Percentiles rank a stretch among this genome's conserved stretches.
Conservation (phyloP, 2,329 filamentous ascomycete species). For the Ceratocystis cubensis region DNA sequence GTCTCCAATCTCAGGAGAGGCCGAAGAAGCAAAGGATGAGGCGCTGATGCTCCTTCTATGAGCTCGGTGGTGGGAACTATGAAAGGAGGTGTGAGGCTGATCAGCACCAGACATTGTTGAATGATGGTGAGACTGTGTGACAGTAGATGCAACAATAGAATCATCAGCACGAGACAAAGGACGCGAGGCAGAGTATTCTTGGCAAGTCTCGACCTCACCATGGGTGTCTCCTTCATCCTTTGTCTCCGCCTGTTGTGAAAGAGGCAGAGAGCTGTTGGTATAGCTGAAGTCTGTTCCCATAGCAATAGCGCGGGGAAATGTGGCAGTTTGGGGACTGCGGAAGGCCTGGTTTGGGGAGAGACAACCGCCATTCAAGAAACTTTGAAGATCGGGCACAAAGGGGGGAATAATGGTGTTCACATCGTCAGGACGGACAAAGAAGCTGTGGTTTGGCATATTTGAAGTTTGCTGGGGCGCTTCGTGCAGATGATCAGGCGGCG, state of each 20-base stretch:
- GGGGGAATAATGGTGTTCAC: constrained; percentile 34
- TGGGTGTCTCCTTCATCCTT: background rate
- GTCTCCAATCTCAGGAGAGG: constrained; percentile 21
- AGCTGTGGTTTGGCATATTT: constrained; percentile 39
- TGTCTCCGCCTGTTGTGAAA: background rate
- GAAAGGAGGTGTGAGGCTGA: constrained; percentile 47
- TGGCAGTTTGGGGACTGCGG: constrained; percentile 16
- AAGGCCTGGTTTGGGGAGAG: constrained; percentile 19
- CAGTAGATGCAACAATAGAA: constrained; percentile 16
- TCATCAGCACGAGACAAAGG: constrained; percentile 9
- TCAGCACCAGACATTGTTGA: constrained; percentile 27
- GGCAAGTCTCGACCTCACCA: background rate
- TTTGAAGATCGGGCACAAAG: constrained; percentile 36
- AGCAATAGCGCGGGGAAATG: constrained; percentile 14
- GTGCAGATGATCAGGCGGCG: constrained; percentile 38
- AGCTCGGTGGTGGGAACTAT: constrained; percentile 43
- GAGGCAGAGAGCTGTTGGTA: background rate
- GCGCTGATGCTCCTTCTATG: constrained; percentile 34
- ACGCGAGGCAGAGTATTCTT: constrained; percentile 10
- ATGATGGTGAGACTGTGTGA: constrained; percentile 12
- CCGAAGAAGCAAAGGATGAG: constrained; percentile 15
- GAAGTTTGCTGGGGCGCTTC: constrained; percentile 44
- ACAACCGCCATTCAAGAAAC: constrained; percentile 18
- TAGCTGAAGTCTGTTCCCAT: background rate
- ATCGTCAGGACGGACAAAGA: constrained; percentile 10